Conservation (phyloP, 305 asterid species). For the Solanum aculeatissimum region DNA sequence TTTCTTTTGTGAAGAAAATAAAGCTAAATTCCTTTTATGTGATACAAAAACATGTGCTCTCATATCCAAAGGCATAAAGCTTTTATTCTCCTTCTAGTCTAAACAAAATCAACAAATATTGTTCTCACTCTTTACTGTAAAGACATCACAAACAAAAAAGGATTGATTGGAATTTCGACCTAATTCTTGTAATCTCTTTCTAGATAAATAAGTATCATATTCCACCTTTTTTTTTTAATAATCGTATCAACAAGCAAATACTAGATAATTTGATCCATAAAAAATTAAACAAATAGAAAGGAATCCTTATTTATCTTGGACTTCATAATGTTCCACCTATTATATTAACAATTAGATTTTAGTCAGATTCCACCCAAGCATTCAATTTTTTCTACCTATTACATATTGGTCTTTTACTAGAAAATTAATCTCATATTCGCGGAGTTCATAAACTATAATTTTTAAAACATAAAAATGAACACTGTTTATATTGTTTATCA, state of each 20-base stretch:
- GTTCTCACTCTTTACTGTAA: not conserved
- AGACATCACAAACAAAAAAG: not conserved
- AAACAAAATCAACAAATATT: not conserved
- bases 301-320: not conserved
- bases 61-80: not conserved
- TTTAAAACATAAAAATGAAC: not conserved
- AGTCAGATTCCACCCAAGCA: not conserved
- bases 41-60: not conserved
- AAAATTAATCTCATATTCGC: too few species aligned
- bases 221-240: not conserved
- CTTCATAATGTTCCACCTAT: not conserved
- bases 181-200: not conserved
- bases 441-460: too few species aligned
- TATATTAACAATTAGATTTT: not conserved
- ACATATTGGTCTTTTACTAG: too few species aligned
- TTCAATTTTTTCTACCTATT: not conserved
- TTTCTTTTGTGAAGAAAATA: not conserved
- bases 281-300: not conserved
- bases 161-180: not conserved
- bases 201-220: not conserved
- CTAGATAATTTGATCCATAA: not conserved
- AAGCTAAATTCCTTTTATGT: not conserved
- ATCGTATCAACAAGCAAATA: too few species aligned
- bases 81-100: not conserved
- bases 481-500: not conserved